Evolutionary conservation across 345 rosid genomes (phyloP), one percentile per base, ranked within the genome.

Genomic region (Mercurialis annua): DNA sequence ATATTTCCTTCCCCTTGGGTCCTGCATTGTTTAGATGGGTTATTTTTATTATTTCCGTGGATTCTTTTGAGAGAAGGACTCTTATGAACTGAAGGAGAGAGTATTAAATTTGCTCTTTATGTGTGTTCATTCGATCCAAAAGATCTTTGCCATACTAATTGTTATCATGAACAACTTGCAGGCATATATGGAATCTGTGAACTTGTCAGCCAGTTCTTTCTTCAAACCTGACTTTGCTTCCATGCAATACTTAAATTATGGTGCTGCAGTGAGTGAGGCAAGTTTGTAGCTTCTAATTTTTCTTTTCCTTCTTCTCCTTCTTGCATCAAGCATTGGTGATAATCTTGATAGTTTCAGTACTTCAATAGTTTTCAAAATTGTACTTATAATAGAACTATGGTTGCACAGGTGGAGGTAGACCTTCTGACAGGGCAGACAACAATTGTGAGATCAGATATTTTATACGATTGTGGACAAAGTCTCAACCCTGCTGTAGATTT

Each of bases 241-340:
- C 44, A 76, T 55, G 81, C 51, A 60, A 30, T 93, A 93, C 81
- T 84, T 93, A 70, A 93, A 86, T 81, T 93, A 93, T 16, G 98
- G 97, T 6, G 96, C 85, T 65, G 97, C 95, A 60, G 90, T 83
- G 59, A 89, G 97, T n/a, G 97, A 93, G 97, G 99, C 73, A 84
- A 87, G 92, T 79, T 70, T 64, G n/a, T n/a, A n/a, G n/a, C n/a
- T n/a, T n/a, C n/a, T 16, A 65, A 56, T 14, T 9, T 7, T 2
- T 24, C 6, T 29, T 60, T 33, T 59, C 4, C 10, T 26, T 2
- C n/a, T 27, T 20, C 55, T 5, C 24, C 50, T 56, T 40, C 3
- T 26, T 43, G 11, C 10, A 24, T 1, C 5, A 26, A 18, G 7
- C n/a, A 54, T 17, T 26, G 20, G n/a, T 10, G 6, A 8, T 43